These are phyloP conservation scores for Fermentozyma sake DNA, from an alignment of 1,139 yeast genomes.

Conservation along the genomic window DNA sequence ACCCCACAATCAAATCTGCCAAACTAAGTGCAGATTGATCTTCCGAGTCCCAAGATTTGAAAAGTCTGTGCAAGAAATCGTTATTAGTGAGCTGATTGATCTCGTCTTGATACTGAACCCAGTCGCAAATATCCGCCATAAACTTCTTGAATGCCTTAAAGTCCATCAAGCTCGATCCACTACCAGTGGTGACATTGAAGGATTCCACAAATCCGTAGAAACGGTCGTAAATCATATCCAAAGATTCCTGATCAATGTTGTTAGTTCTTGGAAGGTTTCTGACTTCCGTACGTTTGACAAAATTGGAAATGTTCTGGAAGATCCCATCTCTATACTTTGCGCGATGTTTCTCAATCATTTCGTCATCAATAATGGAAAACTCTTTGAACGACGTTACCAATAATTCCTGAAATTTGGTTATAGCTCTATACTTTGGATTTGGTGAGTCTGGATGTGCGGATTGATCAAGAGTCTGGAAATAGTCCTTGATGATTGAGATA, in stretches of 20 bases:
- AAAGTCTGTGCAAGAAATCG: slow-evolving; percentile 58
- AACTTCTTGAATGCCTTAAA: slow-evolving; percentile 67
- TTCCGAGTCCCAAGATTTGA: slow-evolving; percentile 64
- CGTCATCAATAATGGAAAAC: slow-evolving; percentile 75
- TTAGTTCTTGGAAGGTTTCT: slow-evolving; percentile 75
- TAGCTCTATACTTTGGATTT: slow-evolving; percentile 57
- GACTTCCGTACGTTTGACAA: slow-evolving; percentile 88
- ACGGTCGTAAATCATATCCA: slow-evolving; percentile 77
- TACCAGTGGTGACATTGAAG: slow-evolving; percentile 61
- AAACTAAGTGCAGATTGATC: slow-evolving; percentile 55
- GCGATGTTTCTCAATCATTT: slow-evolving; percentile 64
- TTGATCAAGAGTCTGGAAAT: slow-evolving; percentile 73
- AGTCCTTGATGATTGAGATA: slow-evolving; percentile 77
- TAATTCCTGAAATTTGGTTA: slow-evolving; percentile 85
- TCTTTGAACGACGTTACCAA: slow-evolving; percentile 91
- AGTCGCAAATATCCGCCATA: slow-evolving; percentile 77
- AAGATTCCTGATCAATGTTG: slow-evolving; percentile 52
- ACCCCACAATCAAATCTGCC: slow-evolving; percentile 66
- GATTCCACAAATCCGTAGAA: slow-evolving; percentile 75
- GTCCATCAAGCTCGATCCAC: slow-evolving; percentile 70
- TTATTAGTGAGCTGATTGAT: slow-evolving; percentile 9
- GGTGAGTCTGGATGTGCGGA: slow-evolving; percentile 74
- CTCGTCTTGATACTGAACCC: slow-evolving; percentile 41
- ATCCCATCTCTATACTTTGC: slow-evolving; percentile 71
- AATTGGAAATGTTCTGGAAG: slow-evolving; percentile 78